Percentiles rank a stretch among this genome's conserved stretches.
Evolutionary conservation across 2,329 filamentous ascomycete species (phyloP).

Genomic region (Phialocephala subalpina): DNA sequence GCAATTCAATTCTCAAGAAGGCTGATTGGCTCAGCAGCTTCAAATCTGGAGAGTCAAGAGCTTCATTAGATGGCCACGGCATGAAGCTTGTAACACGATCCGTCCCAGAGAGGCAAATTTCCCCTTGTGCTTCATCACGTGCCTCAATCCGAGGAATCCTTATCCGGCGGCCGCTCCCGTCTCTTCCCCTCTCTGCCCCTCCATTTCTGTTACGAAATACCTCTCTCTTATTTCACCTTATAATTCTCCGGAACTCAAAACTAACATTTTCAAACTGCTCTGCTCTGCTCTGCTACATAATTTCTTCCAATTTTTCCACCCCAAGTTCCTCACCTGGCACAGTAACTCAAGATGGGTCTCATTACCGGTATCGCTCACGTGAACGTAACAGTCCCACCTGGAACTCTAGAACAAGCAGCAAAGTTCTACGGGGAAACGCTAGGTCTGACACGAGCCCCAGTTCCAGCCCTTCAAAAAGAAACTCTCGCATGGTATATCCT

Average conservation of each 20-base stretch:
- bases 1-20: no score
- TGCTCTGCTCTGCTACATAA: background rate
- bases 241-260: background rate
- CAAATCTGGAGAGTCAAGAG: no score
- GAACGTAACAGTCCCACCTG: slow-evolving; percentile 63
- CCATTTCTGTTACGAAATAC: background rate
- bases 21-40: no score
- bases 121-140: background rate
- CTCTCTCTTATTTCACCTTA: background rate
- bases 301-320: background rate
- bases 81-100: no score
- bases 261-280: background rate
- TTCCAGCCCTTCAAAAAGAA: slow-evolving; percentile 59
- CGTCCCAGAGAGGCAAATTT: no score
- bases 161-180: slow-evolving; percentile 4
- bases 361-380: slow-evolving; percentile 64
- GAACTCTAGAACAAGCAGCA: slow-evolving; percentile 58
- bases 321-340: background rate
- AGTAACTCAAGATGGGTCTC: slow-evolving; percentile 21
- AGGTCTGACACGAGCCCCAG: slow-evolving; percentile 58
- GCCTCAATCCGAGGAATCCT: background rate
- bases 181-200: background rate
- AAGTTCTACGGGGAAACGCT: slow-evolving; percentile 65
- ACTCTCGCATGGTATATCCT: slow-evolving; percentile 60
- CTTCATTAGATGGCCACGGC: no score